Base-by-base conservation (phyloP, 2,329 filamentous ascomycete genomes). In the Eutypella sp. region DNA sequence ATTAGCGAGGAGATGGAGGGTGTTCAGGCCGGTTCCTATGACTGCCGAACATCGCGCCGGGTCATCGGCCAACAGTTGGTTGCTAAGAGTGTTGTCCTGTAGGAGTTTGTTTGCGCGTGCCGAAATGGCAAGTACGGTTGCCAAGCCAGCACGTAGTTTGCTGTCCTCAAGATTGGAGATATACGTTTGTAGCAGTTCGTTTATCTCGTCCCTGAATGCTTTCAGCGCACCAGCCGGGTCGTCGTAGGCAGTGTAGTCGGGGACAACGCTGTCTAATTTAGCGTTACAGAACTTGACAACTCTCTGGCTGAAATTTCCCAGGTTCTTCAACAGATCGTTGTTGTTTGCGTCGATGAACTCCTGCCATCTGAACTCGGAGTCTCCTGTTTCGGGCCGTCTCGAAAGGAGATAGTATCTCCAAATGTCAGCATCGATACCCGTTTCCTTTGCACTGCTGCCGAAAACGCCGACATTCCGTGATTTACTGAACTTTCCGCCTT, bases 341-440 rank as follows among this genome's bases (percentile, higher is more conserved):
- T 96, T 96, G 75, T 96, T 96, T 56, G 80, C 76, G 29, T 82
- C 78, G 51, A 93, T 85, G 68, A 96, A 95, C 39, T 84, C 78
- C 24, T 75, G 80, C 90, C 90, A 96, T 64, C 92, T 86, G 65
- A 96, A 96, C 61, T 96, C 87, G 0, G 89, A 86, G 62, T 96
- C 91, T 42, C 85, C 81, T 10, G 84, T 85, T 67, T 96, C 91
- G 0, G 91, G 91, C 46, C 91, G 81, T 64, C 87, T 85, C 38
- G 89, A 86, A 31, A 96, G 76, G 19, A 96, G 79, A 70, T 93
- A 96, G 69, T 92, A 96, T 55, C 91, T 78, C 89, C 90, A 96
- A n/a, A 96, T 88, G 51, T 92, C 88, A 0, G 89, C 75, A 15
- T 85, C 79, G 16, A 96, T 79, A 18, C 89, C 90, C 8, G 89